A percentile compares a stretch with the other conserved stretches of the same genome.
phyloP scores from a whole-genome alignment of 495 filamentous ascomycete genomes.

The Poronia punctata region DNA sequence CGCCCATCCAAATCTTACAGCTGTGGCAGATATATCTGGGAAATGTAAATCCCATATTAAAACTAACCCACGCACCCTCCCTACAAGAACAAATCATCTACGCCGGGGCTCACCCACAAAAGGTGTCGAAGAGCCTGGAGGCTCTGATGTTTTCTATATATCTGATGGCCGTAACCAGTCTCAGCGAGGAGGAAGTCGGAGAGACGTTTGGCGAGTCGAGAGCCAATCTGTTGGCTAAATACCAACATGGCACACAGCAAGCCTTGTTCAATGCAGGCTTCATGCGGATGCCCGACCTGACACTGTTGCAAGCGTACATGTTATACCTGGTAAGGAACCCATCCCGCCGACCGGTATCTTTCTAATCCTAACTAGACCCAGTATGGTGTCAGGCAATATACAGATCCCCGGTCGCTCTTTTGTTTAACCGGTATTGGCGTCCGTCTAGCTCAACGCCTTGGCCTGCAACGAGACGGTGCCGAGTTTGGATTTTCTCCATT shows the following conservation, averaged over 20 bases:
- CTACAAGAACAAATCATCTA: conserved; percentile 48
- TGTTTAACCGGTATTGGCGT: conserved; percentile 58
- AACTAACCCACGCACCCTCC: conserved; percentile 59
- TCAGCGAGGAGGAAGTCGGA: conserved; percentile 46
- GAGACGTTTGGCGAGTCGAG: conserved; percentile 42
- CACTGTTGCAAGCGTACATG: conserved; percentile 47
- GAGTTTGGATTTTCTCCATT: conserved; percentile 57
- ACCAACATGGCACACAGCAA: conserved; percentile 45
- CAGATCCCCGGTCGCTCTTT: conserved; percentile 42
- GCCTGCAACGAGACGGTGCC: conserved; percentile 58
- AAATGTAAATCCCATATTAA: conserved; percentile 65
- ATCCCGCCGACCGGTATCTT: conserved; percentile 3
- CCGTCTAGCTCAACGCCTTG: conserved; percentile 60
- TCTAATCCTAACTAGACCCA: conserved; percentile 25
- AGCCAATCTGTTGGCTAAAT: conserved; percentile 36
- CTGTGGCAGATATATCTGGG: conserved; percentile 66
- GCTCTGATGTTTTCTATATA: conserved; percentile 54
- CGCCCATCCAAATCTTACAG: conserved; percentile 60
- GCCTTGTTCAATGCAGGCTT: conserved; percentile 52
- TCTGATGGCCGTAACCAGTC: conserved; percentile 43
- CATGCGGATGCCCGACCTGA: conserved; percentile 47
- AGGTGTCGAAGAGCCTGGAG: conserved; percentile 43
- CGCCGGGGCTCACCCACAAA: conserved; percentile 38
- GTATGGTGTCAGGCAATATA: conserved; percentile 38
- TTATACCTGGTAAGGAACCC: conserved; percentile 44